A percentile compares a stretch with the other conserved stretches of the same genome.
Conservation (phyloP, 1,139 yeast species). For the Geotrichum bryndzae region DNA sequence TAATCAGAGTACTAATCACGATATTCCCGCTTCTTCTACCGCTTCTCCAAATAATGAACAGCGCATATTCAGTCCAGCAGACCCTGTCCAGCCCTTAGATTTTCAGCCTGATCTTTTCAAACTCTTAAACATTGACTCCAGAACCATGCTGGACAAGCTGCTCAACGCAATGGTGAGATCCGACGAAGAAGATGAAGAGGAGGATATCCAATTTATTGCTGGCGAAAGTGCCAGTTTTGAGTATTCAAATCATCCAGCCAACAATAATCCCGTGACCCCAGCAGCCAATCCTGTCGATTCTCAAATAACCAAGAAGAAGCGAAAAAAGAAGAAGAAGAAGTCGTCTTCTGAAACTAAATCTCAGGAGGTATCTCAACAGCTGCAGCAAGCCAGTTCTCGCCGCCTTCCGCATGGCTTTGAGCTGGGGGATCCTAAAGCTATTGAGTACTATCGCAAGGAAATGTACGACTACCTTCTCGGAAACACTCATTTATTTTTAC, state of each 20-base stretch:
- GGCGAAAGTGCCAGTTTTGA: slow-evolving; percentile 62
- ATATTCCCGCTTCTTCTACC: background rate
- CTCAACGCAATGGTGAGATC: slow-evolving; percentile 11
- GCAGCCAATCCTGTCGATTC: slow-evolving; percentile 31
- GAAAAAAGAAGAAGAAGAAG: slow-evolving; percentile 61
- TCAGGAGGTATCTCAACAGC: background rate
- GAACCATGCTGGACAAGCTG: background rate
- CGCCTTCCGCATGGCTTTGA: background rate
- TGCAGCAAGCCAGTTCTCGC: background rate
- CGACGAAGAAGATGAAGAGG: slow-evolving; percentile 22
- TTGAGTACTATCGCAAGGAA: background rate
- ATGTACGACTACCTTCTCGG: background rate
- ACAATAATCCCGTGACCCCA: slow-evolving; percentile 18
- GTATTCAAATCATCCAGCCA: slow-evolving; percentile 30
- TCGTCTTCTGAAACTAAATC: slow-evolving; percentile 22
- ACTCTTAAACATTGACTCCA: background rate
- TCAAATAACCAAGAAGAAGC: slow-evolving; percentile 39
- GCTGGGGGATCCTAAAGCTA: background rate
- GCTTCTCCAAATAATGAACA: slow-evolving; percentile 1
- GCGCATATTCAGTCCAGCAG: background rate
- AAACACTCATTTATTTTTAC: background rate
- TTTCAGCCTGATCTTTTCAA: background rate
- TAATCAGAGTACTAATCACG: background rate
- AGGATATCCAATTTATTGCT: slow-evolving; percentile 36
- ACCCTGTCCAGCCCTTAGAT: background rate